Evolutionary conservation across 345 rosid species (phyloP), one percentile per base, ranked within the genome.

Genomic region (Populus deltoides): DNA sequence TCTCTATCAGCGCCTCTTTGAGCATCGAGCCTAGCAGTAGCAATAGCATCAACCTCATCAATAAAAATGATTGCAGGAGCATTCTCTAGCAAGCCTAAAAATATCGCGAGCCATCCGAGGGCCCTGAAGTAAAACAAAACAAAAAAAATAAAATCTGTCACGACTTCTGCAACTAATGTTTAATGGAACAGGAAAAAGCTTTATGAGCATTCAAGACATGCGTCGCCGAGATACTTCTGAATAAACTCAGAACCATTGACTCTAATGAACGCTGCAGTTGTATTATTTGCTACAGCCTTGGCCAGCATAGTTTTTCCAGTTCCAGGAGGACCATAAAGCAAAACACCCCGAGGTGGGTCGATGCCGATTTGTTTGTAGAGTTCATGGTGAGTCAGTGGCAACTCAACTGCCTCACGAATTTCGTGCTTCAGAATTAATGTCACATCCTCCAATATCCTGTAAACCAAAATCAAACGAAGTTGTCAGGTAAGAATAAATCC

Each of bases 401-500:
- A 84, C 85, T 93, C 98, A 78, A 93, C 98, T 16, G 97, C 98
- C 84, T 93, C 98, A n/a, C 93, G 93, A 80, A 93, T 92, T 78
- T 94, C 98, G 86, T 94, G 97, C 75, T 92, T 94, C 82, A n/a
- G n/a, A n/a, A n/a, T 94, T 97, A 75, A 90, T 88, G 80, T 94
- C 98, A 20, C 97, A 94, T 79, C 98, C 98, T 82, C 98, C 98
- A 79, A 94, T 94, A 86, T 94, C 98, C 98, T 94, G 69, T 8
- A 75, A 53, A 12, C 47, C 49, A 59, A 10, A 10, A 45, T 7
- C 62, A 71, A 35, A 71, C 6, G 8, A 61, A 24, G 4, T 27
- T 53, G 17, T 53, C 61, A 15, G 61, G 22, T 53, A 16, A 53
- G 61, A 16, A 53, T 15, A 53, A 15, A 53, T 53, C 17, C 61